Conservation (phyloP, 306 rosid species). For the Fragaria ananassa region DNA sequence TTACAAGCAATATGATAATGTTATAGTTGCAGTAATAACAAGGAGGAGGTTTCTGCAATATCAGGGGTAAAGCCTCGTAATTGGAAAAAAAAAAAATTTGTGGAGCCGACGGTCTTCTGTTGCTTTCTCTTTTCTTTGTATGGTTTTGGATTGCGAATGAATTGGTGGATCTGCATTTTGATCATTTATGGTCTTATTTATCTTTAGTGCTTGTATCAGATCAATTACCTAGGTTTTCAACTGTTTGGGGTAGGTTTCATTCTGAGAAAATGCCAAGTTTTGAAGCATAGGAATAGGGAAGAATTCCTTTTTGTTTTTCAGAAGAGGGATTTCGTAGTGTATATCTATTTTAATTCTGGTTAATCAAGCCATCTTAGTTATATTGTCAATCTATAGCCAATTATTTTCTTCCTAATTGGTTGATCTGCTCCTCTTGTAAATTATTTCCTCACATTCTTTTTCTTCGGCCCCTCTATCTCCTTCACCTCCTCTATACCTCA, state of each 20-base stretch:
- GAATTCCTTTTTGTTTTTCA: constrained; percentile 12
- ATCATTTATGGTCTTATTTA: constrained; percentile 29
- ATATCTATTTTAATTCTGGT: constrained; percentile 49
- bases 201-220: constrained; percentile 42
- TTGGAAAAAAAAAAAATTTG: constrained; percentile 41
- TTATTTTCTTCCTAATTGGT: constrained; percentile 28
- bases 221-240: constrained; percentile 38
- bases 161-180: constrained; percentile 35
- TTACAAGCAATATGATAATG: constrained; percentile 59
- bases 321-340: constrained; percentile 33
- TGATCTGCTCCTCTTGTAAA: constrained; percentile 16
- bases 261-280: constrained; percentile 28
- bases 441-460: neutral
- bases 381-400: constrained; percentile 42
- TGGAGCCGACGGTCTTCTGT: constrained; percentile 46
- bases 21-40: constrained; percentile 25
- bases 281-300: constrained; percentile 43
- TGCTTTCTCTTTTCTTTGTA: constrained; percentile 44
- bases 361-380: constrained; percentile 44
- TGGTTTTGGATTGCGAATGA: constrained; percentile 50
- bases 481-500: neutral
- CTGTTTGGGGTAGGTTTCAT: constrained; percentile 36
- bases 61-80: constrained; percentile 47
- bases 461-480: neutral
- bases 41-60: constrained; percentile 37